Evolutionary conservation across 768 basidiomycete species (phyloP).

Genomic region (Lentinula raphanica): DNA sequence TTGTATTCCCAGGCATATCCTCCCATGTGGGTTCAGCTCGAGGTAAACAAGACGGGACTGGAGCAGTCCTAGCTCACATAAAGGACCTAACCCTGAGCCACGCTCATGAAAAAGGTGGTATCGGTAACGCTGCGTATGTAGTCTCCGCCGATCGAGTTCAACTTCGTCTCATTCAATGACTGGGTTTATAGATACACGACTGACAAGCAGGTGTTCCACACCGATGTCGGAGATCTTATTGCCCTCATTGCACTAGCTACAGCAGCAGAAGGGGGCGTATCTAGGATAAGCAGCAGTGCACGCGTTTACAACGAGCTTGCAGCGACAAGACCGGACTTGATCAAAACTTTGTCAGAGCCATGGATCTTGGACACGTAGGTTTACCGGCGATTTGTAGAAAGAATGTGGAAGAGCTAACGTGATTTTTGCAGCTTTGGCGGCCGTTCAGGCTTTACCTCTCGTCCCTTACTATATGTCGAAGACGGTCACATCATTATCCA

Average conservation of each 20-base stretch:
- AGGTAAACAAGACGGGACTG: conserved; percentile 38
- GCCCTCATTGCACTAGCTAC: conserved; percentile 36
- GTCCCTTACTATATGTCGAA: conserved; percentile 36
- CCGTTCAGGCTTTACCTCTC: conserved; percentile 28
- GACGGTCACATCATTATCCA: conserved; percentile 38
- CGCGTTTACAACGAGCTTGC: conserved; percentile 44
- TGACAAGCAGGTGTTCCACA: conserved; percentile 47
- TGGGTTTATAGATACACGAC: conserved; percentile 29
- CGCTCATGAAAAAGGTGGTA: conserved; percentile 34
- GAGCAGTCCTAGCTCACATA: conserved; percentile 41
- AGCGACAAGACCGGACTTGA: conserved; percentile 38
- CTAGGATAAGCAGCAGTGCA: conserved; percentile 38
- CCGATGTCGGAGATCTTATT: conserved; percentile 42
- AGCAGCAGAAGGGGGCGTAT: conserved; percentile 39
- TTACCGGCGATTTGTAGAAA: background rate
- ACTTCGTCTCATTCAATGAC: background rate
- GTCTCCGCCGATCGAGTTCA: no score
- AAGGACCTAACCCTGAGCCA: conserved; percentile 41
- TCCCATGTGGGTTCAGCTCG: conserved; percentile 40
- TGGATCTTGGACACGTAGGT: conserved; percentile 40
- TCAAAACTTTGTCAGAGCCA: conserved; percentile 33
- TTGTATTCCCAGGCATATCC: conserved; percentile 32
- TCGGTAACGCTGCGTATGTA: conserved; percentile 32
- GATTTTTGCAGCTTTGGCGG: conserved; percentile 28
- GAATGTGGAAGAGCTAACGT: background rate